These are phyloP conservation scores for Botrytis elliptica DNA, from an alignment of 2,329 filamentous ascomycete species.

Conservation along the genomic window DNA sequence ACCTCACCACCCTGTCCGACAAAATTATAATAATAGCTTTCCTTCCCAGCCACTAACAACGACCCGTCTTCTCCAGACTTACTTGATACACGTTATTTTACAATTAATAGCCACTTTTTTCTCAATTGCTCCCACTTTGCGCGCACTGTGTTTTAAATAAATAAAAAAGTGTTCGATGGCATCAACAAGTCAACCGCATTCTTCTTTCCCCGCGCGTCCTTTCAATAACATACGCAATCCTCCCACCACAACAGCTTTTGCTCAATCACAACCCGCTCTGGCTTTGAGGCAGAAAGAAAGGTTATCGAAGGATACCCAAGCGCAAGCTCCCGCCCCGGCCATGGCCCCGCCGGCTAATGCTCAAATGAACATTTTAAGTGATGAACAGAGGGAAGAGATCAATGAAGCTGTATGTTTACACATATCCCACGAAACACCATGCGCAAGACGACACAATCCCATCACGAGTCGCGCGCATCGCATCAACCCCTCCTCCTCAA, in stretches of 20 bases:
- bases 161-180: slow-evolving; percentile 37
- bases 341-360: slow-evolving; percentile 25
- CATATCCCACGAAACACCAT: not conserved
- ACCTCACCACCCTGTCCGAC: slow-evolving; percentile 13
- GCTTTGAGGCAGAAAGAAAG: slow-evolving; percentile 38
- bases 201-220: slow-evolving; percentile 49
- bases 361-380: slow-evolving; percentile 55
- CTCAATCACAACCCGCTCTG: slow-evolving; percentile 38
- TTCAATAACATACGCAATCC: slow-evolving; percentile 41
- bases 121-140: slow-evolving; percentile 13
- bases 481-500: not conserved
- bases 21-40: slow-evolving; percentile 12
- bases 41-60: slow-evolving; percentile 13
- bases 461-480: not conserved
- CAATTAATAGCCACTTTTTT: slow-evolving; percentile 11
- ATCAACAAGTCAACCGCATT: slow-evolving; percentile 49
- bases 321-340: slow-evolving; percentile 19
- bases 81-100: slow-evolving; percentile 4
- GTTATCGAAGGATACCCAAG: slow-evolving; percentile 27
- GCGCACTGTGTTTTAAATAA: not conserved
- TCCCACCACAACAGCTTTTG: slow-evolving; percentile 31
- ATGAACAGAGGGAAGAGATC: slow-evolving; percentile 91
- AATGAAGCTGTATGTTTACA: slow-evolving; percentile 75
- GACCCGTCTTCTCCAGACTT: not conserved
- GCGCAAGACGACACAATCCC: not conserved